phyloP scores from a whole-genome alignment of 306 rosid species.

The Crotalaria pallida region DNA sequence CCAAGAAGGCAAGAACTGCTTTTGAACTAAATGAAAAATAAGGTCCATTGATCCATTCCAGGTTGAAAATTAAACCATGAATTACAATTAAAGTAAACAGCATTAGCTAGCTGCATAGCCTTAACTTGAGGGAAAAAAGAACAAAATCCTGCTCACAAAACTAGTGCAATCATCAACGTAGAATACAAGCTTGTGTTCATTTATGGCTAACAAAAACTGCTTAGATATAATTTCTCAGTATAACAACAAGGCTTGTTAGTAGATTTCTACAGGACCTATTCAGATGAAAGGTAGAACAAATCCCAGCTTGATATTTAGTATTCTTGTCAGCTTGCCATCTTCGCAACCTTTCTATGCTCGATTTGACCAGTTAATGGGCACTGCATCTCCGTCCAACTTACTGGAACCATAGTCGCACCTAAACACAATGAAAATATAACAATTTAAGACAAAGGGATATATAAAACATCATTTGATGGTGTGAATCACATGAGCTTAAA shows the following conservation, averaged over 20 bases:
- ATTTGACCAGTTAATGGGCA: slow-evolving; percentile 80
- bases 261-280: slow-evolving; percentile 17
- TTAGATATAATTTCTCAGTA: slow-evolving; percentile 6
- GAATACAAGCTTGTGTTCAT: slow-evolving; percentile 16
- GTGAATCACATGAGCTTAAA: too few species aligned
- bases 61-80: neutral
- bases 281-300: neutral
- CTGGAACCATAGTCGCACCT: slow-evolving; percentile 83
- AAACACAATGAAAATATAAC: slow-evolving; percentile 17
- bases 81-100: neutral
- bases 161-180: neutral
- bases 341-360: slow-evolving; percentile 88
- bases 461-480: too few species aligned
- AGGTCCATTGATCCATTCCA: neutral
- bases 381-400: slow-evolving; percentile 94
- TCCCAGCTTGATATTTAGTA: neutral
- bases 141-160: neutral
- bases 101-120: neutral
- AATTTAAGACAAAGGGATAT: neutral
- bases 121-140: neutral
- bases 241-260: slow-evolving; percentile 23
- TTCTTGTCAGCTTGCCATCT: slow-evolving; percentile 53
- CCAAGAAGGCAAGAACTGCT: too few species aligned
- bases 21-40: neutral
- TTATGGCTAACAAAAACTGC: slow-evolving; percentile 12